Evolutionary conservation across 148 eudicot genomes (phyloP).

Genomic region (Beta vulgaris): DNA sequence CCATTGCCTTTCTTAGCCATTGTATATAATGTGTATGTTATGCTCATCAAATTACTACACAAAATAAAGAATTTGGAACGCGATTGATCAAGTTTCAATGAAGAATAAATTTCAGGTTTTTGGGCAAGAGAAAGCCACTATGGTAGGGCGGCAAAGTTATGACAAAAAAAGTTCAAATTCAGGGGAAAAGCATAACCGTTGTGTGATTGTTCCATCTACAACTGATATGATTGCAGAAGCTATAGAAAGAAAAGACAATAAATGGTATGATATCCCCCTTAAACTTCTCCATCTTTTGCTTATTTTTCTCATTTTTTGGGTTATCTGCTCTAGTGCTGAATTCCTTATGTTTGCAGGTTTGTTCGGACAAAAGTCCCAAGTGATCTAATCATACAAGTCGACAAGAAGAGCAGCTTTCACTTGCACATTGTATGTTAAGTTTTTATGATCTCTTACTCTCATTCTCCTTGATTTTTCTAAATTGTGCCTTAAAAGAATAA

Average conservation of each 20-base stretch:
- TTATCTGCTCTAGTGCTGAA: neutral
- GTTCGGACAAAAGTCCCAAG: constrained; percentile 33
- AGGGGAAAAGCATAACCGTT: constrained; percentile 28
- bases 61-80: neutral
- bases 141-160: constrained; percentile 16
- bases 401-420: constrained; percentile 38
- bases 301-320: neutral
- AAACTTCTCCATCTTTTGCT: neutral
- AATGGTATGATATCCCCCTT: constrained; percentile 22
- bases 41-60: neutral
- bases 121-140: constrained; percentile 23
- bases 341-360: constrained; percentile 32
- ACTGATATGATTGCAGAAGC: constrained; percentile 39
- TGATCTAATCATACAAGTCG: constrained; percentile 39
- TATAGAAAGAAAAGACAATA: constrained; percentile 36
- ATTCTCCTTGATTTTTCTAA: neutral
- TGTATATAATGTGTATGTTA: neutral
- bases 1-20: neutral
- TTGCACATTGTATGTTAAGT: constrained; percentile 41
- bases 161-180: constrained; percentile 14
- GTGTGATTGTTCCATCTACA: constrained; percentile 34
- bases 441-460: neutral
- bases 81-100: constrained; percentile 8
- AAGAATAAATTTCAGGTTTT: constrained; percentile 11
- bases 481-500: neutral